These are phyloP conservation scores for Gracilaria domingensis DNA, from an alignment of 23 red algal genomes.

Conservation along the genomic window DNA sequence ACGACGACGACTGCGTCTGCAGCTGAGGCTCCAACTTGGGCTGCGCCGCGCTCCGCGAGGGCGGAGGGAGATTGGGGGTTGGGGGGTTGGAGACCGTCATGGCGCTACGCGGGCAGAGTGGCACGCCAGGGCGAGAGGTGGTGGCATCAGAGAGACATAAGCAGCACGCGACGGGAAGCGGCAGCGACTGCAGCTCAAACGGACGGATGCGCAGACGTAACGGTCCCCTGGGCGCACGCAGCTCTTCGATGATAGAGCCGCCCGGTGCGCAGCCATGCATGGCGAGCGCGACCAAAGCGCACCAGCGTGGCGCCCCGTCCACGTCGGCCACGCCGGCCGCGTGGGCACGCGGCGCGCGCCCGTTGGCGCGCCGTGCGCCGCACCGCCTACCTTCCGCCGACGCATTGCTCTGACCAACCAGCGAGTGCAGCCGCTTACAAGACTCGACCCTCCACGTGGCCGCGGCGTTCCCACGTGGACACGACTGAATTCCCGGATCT, in stretches of 20 bases:
- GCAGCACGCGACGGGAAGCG: constrained; percentile 10
- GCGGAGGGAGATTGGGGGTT: constrained; percentile 18
- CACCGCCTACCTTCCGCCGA: neutral
- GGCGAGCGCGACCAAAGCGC: neutral
- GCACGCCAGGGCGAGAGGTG: constrained; percentile 6
- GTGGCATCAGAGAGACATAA: constrained; percentile 11
- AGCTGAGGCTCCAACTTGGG: neutral
- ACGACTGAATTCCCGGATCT: neutral
- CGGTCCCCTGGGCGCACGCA: neutral
- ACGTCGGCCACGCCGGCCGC: neutral
- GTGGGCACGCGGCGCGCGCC: neutral
- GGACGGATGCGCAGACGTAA: constrained; percentile 40
- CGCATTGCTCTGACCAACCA: constrained; percentile 14
- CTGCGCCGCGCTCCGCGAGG: neutral
- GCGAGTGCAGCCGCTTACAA: constrained; percentile 8
- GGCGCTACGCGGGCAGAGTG: constrained; percentile 4
- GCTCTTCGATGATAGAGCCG: neutral
- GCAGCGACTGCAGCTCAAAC: constrained; percentile 14
- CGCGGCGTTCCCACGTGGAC: neutral
- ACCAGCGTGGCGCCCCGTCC: neutral
- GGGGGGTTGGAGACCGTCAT: constrained; percentile 19
- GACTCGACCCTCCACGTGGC: neutral
- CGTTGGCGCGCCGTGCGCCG: neutral
- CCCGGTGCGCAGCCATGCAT: neutral
- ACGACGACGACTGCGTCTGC: neutral